A percentile compares a stretch with the other conserved stretches of the same genome.
These are phyloP conservation scores for Phytophthora litchii DNA, from an alignment of 352 stramenopile species.

Conservation along the genomic window DNA sequence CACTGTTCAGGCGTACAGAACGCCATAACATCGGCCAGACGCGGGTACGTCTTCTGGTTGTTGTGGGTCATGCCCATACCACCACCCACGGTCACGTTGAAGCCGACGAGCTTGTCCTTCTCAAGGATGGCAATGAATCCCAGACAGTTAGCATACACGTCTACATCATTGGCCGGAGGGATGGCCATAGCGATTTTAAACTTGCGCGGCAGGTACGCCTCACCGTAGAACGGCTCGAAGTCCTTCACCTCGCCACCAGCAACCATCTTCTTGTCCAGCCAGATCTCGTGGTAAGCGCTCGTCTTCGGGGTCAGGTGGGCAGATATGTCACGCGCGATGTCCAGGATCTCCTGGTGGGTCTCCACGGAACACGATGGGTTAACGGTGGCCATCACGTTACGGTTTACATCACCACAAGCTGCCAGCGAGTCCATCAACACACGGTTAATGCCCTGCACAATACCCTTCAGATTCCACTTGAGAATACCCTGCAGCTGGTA, in stretches of 20 bases:
- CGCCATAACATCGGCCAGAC: constrained; percentile 95
- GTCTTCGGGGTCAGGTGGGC: constrained; percentile 94
- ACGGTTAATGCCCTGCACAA: constrained; percentile 93
- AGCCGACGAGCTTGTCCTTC: constrained; percentile 86
- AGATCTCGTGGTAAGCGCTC: constrained; percentile 97
- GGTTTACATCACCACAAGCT: constrained; percentile 96
- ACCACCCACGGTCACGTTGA: constrained; percentile 97
- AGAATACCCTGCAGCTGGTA: constrained; percentile 97
- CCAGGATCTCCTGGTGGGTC: constrained; percentile 85
- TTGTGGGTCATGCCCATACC: constrained; percentile 98
- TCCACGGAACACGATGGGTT: constrained; percentile 89
- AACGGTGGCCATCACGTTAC: constrained; percentile 96
- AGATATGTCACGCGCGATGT: constrained; percentile 89
- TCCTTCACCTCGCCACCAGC: constrained; percentile 91
- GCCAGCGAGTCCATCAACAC: constrained; percentile 95
- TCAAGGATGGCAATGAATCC: constrained; percentile 94
- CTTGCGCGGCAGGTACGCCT: constrained; percentile 97
- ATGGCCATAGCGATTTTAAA: constrained; percentile 99
- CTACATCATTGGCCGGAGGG: constrained; percentile 96
- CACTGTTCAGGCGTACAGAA: constrained; percentile 95
- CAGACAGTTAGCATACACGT: constrained; percentile 98
- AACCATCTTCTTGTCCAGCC: constrained; percentile 97
- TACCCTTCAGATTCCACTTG: constrained; percentile 97
- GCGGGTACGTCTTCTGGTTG: constrained; percentile 97
- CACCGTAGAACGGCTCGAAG: constrained; percentile 98